Evolutionary conservation across 805 yeast genomes (phyloP).

Genomic region (Candida andamanensis): DNA sequence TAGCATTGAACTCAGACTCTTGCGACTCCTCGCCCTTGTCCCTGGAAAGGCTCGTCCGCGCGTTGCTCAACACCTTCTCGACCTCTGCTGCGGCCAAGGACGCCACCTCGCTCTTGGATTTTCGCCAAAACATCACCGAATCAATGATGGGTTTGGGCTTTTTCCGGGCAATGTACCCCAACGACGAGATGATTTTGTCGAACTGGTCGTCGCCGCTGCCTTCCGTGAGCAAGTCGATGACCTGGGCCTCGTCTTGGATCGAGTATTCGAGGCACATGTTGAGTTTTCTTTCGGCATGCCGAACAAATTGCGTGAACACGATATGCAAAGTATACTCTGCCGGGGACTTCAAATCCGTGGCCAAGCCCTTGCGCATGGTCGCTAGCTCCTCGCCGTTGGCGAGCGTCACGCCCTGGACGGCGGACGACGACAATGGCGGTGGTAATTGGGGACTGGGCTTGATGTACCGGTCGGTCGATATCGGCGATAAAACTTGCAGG

Average conservation of each 20-base stretch:
- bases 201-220: conserved; percentile 76
- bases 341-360: conserved; percentile 61
- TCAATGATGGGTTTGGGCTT: conserved; percentile 96
- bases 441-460: conserved; percentile 36
- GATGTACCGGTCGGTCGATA: not conserved
- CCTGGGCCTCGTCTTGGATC: conserved; percentile 68
- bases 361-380: conserved; percentile 30
- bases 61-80: conserved; percentile 25
- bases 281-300: conserved; percentile 86
- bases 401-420: conserved; percentile 23
- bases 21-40: too few species aligned
- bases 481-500: not conserved
- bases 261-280: conserved; percentile 66
- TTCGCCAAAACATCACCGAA: conserved; percentile 97
- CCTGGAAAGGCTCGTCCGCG: conserved; percentile 15
- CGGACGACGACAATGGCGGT: conserved; percentile 27
- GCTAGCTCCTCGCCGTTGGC: conserved; percentile 31
- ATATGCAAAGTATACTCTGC: conserved; percentile 93
- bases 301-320: conserved; percentile 89
- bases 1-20: conserved; percentile 3
- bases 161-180: conserved; percentile 85
- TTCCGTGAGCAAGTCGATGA: conserved; percentile 70
- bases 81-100: conserved; percentile 39
- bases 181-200: conserved; percentile 77
- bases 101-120: conserved; percentile 85